Percentiles rank a stretch among this genome's conserved stretches.
These are phyloP conservation scores for Eucalyptus regnans DNA, from an alignment of 345 rosid species.

Conservation along the genomic window DNA sequence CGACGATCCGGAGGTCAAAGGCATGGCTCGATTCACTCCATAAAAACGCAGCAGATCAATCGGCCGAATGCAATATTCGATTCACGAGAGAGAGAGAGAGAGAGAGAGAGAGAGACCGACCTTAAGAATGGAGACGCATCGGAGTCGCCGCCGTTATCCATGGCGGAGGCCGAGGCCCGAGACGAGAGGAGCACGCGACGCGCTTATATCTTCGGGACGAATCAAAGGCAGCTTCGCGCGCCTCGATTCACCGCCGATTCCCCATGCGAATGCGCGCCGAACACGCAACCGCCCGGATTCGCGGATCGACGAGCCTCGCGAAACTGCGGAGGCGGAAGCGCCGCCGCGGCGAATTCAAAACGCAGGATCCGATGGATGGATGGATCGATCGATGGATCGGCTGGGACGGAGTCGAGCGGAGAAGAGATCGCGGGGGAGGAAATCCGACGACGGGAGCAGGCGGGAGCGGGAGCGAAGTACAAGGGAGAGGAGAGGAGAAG, in stretches of 20 bases:
- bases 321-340: background rate
- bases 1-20: background rate
- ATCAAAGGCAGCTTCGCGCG: background rate
- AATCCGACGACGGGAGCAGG: background rate
- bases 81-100: background rate
- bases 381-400: background rate
- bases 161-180: background rate
- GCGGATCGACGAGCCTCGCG: background rate
- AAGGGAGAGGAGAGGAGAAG: background rate
- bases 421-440: background rate
- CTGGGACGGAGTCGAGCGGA: background rate
- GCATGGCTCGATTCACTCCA: background rate
- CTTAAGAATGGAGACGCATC: slow-evolving; percentile 15
- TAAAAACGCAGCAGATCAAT: background rate
- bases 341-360: background rate
- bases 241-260: background rate
- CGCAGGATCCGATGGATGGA: background rate
- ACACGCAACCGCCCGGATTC: background rate
- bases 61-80: background rate
- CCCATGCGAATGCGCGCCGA: background rate
- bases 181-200: background rate
- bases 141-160: slow-evolving; percentile 15
- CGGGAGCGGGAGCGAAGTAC: no score
- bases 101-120: background rate
- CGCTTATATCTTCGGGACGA: background rate